Evolutionary conservation across 2,329 filamentous ascomycete species (phyloP).

Genomic region (Verticillium nonalfalfae): DNA sequence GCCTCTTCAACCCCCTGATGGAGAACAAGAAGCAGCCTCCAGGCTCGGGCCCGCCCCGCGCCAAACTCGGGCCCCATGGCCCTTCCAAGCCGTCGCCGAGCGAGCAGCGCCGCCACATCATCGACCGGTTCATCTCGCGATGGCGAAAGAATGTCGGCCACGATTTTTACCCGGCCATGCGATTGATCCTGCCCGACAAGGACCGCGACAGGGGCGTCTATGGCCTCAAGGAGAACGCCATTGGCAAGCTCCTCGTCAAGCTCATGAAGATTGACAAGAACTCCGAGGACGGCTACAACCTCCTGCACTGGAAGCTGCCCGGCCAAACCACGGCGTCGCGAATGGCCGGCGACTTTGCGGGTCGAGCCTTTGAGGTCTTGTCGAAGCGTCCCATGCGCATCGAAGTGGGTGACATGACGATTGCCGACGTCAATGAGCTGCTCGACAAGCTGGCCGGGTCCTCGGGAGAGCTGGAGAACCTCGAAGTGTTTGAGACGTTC

Average conservation of each 20-base stretch:
- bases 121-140: conserved; percentile 76
- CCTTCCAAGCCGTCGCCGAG: conserved; percentile 58
- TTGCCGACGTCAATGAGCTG: conserved; percentile 83
- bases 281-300: conserved; percentile 78
- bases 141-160: conserved; percentile 87
- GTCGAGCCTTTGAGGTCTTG: conserved; percentile 79
- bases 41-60: conserved; percentile 44
- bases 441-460: conserved; percentile 73
- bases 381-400: conserved; percentile 75
- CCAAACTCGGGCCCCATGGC: conserved; percentile 55
- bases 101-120: conserved; percentile 73
- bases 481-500: conserved; percentile 75
- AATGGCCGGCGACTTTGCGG: conserved; percentile 86
- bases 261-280: conserved; percentile 87
- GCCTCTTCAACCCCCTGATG: conserved; percentile 73
- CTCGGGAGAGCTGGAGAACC: conserved; percentile 75
- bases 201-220: conserved; percentile 91
- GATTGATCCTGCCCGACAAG: conserved; percentile 87
- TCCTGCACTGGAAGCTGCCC: conserved; percentile 90
- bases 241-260: conserved; percentile 86
- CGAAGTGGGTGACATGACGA: conserved; percentile 69
- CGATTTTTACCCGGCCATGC: conserved; percentile 89
- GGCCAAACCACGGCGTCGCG: conserved; percentile 56
- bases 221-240: conserved; percentile 84
- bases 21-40: conserved; percentile 67